Conservation (phyloP, 129 eudicot species). For the Flaveria ramosissima region DNA sequence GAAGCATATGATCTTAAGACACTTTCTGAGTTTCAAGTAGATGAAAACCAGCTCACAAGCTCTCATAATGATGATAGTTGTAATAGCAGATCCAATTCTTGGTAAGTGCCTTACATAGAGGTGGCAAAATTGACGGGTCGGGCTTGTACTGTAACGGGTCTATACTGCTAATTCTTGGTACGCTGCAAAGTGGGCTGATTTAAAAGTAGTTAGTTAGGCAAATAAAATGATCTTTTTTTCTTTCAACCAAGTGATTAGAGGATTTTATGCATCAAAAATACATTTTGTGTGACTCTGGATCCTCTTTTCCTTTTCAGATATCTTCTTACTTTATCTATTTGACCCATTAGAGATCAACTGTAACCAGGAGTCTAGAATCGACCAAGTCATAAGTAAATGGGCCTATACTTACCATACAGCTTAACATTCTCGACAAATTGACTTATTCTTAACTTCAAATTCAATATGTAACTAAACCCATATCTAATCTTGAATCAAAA, state of each 20-base stretch:
- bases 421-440: background rate
- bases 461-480: background rate
- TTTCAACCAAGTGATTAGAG: background rate
- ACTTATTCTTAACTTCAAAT: background rate
- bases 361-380: background rate
- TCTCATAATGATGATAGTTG: constrained; percentile 27
- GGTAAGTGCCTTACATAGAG: constrained; percentile 36
- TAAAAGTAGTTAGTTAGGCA: background rate
- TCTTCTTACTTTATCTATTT: background rate
- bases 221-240: background rate
- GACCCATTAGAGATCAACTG: background rate
- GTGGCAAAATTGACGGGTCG: background rate
- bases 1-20: constrained; percentile 48
- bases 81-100: constrained; percentile 32
- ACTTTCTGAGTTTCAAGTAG: constrained; percentile 60
- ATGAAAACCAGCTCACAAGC: constrained; percentile 45
- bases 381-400: background rate
- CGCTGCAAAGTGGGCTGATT: background rate
- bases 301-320: too few species aligned
- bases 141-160: background rate
- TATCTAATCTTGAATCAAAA: constrained; percentile 4
- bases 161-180: background rate
- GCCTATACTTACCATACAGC: background rate
- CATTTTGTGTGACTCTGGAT: too few species aligned
- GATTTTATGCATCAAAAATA: too few species aligned